Conservation (phyloP, 2,329 filamentous ascomycete genomes). For the Ophiostoma triangulosporum region DNA sequence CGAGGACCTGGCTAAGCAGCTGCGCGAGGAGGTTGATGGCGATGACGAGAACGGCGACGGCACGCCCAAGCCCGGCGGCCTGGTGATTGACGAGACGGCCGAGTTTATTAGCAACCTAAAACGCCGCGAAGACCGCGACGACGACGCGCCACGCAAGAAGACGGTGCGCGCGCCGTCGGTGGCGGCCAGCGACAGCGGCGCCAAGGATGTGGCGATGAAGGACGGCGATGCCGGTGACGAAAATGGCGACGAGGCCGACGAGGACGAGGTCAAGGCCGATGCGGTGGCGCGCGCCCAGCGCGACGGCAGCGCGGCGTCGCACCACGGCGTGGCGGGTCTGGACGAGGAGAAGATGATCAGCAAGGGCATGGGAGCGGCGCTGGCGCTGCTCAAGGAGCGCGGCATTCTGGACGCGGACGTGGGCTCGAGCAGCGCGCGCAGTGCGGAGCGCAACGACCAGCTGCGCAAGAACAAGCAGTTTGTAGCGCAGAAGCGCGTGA, state of each 20-base stretch:
- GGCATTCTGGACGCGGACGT: constrained; percentile 49
- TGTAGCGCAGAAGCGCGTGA: constrained; percentile 61
- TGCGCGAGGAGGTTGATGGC: constrained; percentile 43
- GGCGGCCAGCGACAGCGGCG: not conserved
- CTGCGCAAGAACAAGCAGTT: constrained; percentile 60
- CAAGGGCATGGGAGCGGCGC: constrained; percentile 65
- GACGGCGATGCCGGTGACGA: constrained; percentile 22
- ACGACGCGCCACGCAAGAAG: constrained; percentile 25
- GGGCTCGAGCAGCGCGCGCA: constrained; percentile 35
- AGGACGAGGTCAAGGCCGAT: constrained; percentile 25
- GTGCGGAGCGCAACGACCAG: constrained; percentile 8
- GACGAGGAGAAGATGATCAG: constrained; percentile 75
- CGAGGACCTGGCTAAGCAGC: constrained; percentile 72
- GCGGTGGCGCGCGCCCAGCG: constrained; percentile 46
- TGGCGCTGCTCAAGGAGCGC: constrained; percentile 73
- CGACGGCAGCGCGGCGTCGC: constrained; percentile 17
- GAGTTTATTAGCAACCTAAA: constrained; percentile 85
- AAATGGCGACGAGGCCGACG: constrained; percentile 33
- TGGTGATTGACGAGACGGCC: constrained; percentile 91
- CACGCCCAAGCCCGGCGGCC: constrained; percentile 31
- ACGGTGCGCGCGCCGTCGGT: constrained; percentile 21
- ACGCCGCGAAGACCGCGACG: constrained; percentile 45
- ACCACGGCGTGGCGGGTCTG: constrained; percentile 44
- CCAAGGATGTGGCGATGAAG: constrained; percentile 2
- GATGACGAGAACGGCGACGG: not conserved